Percentiles rank a stretch among this genome's conserved stretches.
These are phyloP conservation scores for Ophiostoma sp. DNA, from an alignment of 2,329 filamentous ascomycete species.

Conservation along the genomic window DNA sequence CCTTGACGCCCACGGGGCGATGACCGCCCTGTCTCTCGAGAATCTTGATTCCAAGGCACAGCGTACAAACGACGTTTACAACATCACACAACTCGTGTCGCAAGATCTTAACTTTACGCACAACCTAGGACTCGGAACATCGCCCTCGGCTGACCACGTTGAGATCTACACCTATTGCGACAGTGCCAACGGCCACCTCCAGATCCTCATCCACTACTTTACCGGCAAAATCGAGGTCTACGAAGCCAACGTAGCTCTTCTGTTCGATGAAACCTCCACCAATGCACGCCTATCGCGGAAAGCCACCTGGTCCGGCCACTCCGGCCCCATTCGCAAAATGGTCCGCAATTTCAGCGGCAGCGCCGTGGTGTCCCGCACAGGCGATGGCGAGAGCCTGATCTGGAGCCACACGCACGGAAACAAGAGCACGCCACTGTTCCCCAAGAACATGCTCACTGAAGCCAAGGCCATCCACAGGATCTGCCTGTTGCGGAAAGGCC, in stretches of 20 bases:
- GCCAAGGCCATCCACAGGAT: slow-evolving; percentile 72
- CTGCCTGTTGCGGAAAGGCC: slow-evolving; percentile 68
- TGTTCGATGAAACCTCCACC: slow-evolving; percentile 68
- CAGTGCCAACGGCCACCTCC: slow-evolving; percentile 56
- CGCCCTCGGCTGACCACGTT: slow-evolving; percentile 43
- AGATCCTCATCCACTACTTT: slow-evolving; percentile 75
- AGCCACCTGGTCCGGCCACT: slow-evolving; percentile 78
- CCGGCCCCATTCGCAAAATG: slow-evolving; percentile 73
- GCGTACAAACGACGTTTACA: slow-evolving; percentile 68
- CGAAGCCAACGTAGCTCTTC: slow-evolving; percentile 67
- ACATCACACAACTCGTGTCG: slow-evolving; percentile 70
- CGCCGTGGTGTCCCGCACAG: slow-evolving; percentile 74
- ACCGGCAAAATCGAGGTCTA: slow-evolving; percentile 80
- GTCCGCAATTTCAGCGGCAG: slow-evolving; percentile 77
- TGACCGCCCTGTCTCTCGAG: slow-evolving; percentile 91
- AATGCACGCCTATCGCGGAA: slow-evolving; percentile 56
- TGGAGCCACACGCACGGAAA: slow-evolving; percentile 63
- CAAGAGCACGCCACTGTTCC: slow-evolving; percentile 39
- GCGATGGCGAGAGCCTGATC: slow-evolving; percentile 71
- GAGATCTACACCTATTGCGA: slow-evolving; percentile 71
- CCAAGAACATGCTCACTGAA: slow-evolving; percentile 61
- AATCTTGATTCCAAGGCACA: slow-evolving; percentile 68
- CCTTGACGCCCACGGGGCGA: slow-evolving; percentile 73
- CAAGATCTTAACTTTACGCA: slow-evolving; percentile 43
- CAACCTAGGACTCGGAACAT: slow-evolving; percentile 26